phyloP scores from a whole-genome alignment of 495 filamentous ascomycete species.

The Xylaria scruposa region DNA sequence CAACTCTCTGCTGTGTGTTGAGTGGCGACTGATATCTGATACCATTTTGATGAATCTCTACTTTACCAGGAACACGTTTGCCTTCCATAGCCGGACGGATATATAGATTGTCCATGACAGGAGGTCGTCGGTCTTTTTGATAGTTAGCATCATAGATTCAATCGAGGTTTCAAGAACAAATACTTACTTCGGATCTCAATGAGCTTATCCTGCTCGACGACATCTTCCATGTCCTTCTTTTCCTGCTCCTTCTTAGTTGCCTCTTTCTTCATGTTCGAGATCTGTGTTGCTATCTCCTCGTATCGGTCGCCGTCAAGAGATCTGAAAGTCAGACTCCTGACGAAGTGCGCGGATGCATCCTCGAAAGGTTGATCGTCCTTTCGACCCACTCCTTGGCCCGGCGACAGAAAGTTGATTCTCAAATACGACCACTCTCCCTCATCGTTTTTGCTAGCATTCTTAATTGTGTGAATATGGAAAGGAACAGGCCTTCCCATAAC shows the following conservation, averaged over 20 bases:
- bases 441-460: conserved; percentile 93
- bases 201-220: conserved; percentile 99
- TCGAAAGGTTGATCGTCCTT: conserved; percentile 99
- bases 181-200: conserved; percentile 82
- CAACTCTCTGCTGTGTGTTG: conserved; percentile 79
- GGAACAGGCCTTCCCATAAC: conserved; percentile 98
- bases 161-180: not conserved
- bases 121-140: conserved; percentile 77
- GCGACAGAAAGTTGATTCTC: conserved; percentile 95
- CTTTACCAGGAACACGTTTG: conserved; percentile 91
- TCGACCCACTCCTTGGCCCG: conserved; percentile 94
- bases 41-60: conserved; percentile 99
- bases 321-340: conserved; percentile 91
- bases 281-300: conserved; percentile 84
- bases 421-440: conserved; percentile 94
- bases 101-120: conserved; percentile 86
- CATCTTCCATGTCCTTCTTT: conserved; percentile 99
- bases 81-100: conserved; percentile 93
- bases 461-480: conserved; percentile 99
- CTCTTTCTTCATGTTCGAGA: conserved; percentile 92
- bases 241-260: conserved; percentile 91
- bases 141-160: conserved; percentile 40
- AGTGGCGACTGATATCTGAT: conserved; percentile 92
- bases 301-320: conserved; percentile 88
- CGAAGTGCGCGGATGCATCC: conserved; percentile 92